Evolutionary conservation across 2,329 filamentous ascomycete genomes (phyloP).

Genomic region (Myriosclerotinia scirpicola): DNA sequence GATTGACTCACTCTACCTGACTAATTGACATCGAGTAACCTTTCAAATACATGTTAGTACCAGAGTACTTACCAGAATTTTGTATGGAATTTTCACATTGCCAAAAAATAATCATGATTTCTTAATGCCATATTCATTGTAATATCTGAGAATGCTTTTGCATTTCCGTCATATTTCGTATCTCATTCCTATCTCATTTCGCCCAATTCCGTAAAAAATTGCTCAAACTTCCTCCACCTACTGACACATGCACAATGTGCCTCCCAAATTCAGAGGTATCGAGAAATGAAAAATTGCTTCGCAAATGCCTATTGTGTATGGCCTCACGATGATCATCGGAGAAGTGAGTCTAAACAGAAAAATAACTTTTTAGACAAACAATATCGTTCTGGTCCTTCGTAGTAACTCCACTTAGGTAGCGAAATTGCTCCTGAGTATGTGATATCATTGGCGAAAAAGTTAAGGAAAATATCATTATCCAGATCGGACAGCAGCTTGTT

Average conservation of each 20-base stretch:
- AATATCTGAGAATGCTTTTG: conserved; percentile 16
- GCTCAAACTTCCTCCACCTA: conserved; percentile 21
- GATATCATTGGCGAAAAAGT: conserved; percentile 26
- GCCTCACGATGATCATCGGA: conserved; percentile 32
- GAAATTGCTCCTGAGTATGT: conserved; percentile 29
- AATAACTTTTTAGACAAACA: conserved; percentile 37
- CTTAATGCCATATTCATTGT: conserved; percentile 20
- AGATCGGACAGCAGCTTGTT: conserved; percentile 28
- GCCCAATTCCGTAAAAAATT: conserved; percentile 4
- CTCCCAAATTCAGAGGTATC: conserved; percentile 25
- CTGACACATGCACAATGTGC: conserved; percentile 17
- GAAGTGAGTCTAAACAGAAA: conserved; percentile 38
- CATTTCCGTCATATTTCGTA: conserved; percentile 14
- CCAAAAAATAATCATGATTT: not conserved
- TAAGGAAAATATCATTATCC: conserved; percentile 32
- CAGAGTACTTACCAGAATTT: not conserved
- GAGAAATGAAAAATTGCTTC: conserved; percentile 28
- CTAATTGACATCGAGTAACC: not conserved
- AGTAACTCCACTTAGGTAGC: conserved; percentile 35
- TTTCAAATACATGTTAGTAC: not conserved
- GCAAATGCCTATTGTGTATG: conserved; percentile 35
- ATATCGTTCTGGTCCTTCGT: conserved; percentile 33
- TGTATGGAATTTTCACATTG: conserved; percentile 1
- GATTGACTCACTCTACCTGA: not conserved
- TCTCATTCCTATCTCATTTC: conserved; percentile 13